Percentiles rank a stretch among this genome's conserved stretches.
These are phyloP conservation scores for Balamuthia mandrillaris DNA, from an alignment of 208 protist species.

Conservation along the genomic window DNA sequence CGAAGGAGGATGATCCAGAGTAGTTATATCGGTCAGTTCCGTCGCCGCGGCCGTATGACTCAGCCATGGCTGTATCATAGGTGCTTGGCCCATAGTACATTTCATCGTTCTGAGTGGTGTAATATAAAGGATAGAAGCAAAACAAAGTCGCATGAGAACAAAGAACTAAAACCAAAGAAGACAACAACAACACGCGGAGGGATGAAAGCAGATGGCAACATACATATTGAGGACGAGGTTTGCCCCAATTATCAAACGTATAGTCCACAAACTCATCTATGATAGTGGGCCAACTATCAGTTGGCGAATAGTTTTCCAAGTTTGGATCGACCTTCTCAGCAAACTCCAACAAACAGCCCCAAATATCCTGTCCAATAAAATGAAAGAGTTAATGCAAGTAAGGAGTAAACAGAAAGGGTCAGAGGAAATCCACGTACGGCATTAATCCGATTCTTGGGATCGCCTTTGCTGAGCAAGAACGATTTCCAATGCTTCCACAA, in stretches of 20 bases:
- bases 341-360: background rate
- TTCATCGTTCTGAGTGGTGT: too few relatives aligned
- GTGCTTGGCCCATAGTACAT: too few relatives aligned
- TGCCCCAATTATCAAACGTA: background rate
- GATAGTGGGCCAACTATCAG: background rate
- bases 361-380: background rate
- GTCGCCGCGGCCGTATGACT: too few relatives aligned
- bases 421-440: background rate
- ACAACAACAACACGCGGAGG: too few relatives aligned
- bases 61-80: too few relatives aligned
- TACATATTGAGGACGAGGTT: too few relatives aligned
- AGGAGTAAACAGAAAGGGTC: background rate
- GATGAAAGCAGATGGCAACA: too few relatives aligned
- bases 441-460: background rate
- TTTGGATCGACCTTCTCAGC: background rate
- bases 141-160: too few relatives aligned
- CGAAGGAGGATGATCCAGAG: too few relatives aligned
- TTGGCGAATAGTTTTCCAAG: background rate
- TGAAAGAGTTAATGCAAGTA: background rate
- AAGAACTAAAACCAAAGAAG: too few relatives aligned
- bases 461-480: background rate
- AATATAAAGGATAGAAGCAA: too few relatives aligned
- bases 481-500: background rate
- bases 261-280: constrained; percentile 6
- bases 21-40: too few relatives aligned